Percentiles rank a stretch among this genome's conserved stretches.
These are phyloP conservation scores for Rubroshorea leprosula DNA, from an alignment of 345 rosid genomes.

Conservation along the genomic window DNA sequence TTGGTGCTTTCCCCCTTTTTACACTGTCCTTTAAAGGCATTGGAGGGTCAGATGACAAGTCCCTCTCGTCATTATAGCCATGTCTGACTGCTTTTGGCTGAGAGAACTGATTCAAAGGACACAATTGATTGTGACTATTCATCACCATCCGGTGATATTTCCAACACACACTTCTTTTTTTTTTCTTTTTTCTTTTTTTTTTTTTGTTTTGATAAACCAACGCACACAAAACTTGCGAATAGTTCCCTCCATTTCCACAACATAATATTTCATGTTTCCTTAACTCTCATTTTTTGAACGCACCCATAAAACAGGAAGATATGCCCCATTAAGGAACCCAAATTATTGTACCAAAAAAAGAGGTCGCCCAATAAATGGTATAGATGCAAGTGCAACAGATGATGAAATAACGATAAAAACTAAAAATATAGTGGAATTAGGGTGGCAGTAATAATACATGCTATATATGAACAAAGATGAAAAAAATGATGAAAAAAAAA, in stretches of 20 bases:
- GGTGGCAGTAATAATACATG: background rate
- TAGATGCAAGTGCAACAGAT: background rate
- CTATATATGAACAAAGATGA: conserved; percentile 11
- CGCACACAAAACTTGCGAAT: too few relatives aligned
- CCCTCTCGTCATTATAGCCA: conserved; percentile 72
- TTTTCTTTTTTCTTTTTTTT: too few relatives aligned
- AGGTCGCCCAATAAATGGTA: conserved; percentile 10
- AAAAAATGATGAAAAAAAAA: background rate
- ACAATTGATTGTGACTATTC: conserved; percentile 50
- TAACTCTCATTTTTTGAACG: too few relatives aligned
- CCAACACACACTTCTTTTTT: conserved; percentile 27
- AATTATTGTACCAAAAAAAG: background rate
- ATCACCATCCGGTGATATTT: conserved; percentile 47
- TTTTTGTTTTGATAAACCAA: too few relatives aligned
- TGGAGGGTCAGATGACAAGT: conserved; percentile 46
- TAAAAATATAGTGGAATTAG: background rate
- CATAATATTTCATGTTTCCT: too few relatives aligned
- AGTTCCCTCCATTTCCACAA: too few relatives aligned
- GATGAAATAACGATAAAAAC: background rate
- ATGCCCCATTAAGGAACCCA: conserved; percentile 19
- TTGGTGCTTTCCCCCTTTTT: background rate
- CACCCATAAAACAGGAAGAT: too few relatives aligned
- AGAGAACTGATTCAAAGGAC: conserved; percentile 68
- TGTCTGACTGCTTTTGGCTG: conserved; percentile 52
- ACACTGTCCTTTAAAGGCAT: conserved; percentile 15